Base-by-base conservation (phyloP, 768 basidiomycete genomes). In the Collybiopsis luxurians region DNA sequence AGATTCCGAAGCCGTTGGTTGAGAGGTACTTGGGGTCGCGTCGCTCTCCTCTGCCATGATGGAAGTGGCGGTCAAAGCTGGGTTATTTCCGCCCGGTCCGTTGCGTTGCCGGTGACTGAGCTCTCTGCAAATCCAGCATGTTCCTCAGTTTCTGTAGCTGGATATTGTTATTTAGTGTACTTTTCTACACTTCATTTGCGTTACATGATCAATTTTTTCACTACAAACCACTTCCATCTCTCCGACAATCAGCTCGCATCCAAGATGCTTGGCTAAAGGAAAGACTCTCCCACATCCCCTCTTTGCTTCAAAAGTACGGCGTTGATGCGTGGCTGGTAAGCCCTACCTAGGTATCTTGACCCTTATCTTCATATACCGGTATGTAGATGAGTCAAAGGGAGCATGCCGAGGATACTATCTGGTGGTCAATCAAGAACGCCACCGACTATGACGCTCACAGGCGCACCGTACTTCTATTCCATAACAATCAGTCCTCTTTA, bases 321-420 rank as follows among this genome's bases (percentile, higher is more conserved):
- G 75, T 74, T 10, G 72, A 74, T 54, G 74, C 74, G 7, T 78
- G 77, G 76, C 67, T 79, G 57, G 77, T 76, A 50, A 58, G 69
- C 40, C 7, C n/a, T 34, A 19, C 46, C 45, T 42, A 26, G 13
- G 3, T 13, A 13, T 21, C 4, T 28, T 15, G 26, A 7, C n/a
- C 49, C 49, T 23, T 17, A 23, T 53, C 45, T 56, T 24, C 55
- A 28, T 49, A n/a, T n/a, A n/a, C n/a, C n/a, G 23, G 11, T 38
- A 23, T 42, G 31, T 62, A 80, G 78, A 72, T 78, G 62, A 69
- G 67, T 53, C 75, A 78, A 68, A 70, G 78, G 36, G 81, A 83
- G 59, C 78, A 81, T 59, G 80, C 80, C 2, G 81, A 83, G 57
- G 81, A 83, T 61, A 78, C 79, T 5, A 67, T 79, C 13, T 82